phyloP scores from a whole-genome alignment of 2,329 filamentous ascomycete genomes.

The Trichophyton schoenleinii region DNA sequence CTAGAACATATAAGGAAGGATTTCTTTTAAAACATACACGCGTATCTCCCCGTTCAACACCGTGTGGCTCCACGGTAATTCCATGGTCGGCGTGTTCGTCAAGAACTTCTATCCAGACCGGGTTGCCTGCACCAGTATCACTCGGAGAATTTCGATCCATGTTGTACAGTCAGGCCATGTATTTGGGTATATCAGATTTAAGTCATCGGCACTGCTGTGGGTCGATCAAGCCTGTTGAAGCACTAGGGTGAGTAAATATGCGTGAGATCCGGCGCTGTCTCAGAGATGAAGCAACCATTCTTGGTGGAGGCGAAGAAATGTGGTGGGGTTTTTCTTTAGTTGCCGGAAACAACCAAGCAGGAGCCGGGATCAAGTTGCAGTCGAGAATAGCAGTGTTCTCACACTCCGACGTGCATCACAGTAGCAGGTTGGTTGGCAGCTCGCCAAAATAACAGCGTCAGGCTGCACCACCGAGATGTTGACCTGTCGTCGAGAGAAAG shows the following conservation, averaged over 20 bases:
- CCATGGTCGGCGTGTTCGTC: conserved; percentile 5
- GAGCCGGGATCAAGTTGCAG: not conserved
- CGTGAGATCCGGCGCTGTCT: not conserved
- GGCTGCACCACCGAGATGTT: not conserved
- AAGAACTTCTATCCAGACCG: not conserved
- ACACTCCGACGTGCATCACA: not conserved
- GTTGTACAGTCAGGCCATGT: not conserved
- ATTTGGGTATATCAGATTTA: not conserved
- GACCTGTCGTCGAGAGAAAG: not conserved
- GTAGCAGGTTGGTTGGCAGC: not conserved
- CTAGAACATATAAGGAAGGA: not conserved
- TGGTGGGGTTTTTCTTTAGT: not conserved
- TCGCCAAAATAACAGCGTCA: not conserved
- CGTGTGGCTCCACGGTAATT: conserved; percentile 10
- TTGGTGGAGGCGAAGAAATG: not conserved
- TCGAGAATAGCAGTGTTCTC: not conserved
- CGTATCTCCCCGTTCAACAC: conserved; percentile 6
- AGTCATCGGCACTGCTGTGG: not conserved
- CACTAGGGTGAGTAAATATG: not conserved
- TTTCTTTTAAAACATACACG: conserved; percentile 24
- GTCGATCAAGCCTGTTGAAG: not conserved
- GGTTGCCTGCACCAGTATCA: not conserved
- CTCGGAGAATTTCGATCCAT: not conserved
- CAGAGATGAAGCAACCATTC: not conserved
- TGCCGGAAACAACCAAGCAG: not conserved